Evolutionary conservation across 306 rosid species (phyloP), one percentile per base, ranked within the genome.

Genomic region (Vigna mungo): DNA sequence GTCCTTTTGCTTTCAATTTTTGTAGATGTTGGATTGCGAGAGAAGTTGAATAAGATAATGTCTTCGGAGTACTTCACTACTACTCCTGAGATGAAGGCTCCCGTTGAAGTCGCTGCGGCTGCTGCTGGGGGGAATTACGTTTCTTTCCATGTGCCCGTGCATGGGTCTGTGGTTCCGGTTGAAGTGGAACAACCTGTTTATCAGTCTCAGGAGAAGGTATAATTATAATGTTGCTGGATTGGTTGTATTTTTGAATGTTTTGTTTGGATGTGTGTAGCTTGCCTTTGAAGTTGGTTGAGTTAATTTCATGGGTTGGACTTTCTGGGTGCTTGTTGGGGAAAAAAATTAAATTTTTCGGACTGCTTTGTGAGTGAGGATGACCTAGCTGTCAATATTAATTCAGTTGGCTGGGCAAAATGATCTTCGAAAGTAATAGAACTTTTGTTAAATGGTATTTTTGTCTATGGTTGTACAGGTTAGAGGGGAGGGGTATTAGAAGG

Each of bases 81-180:
- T 16, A 82, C 93, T 4, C 99, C 99, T 3, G 97, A 92, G 89
- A 92, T 96, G 87, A 92, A 92, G 82, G 97, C 88, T 83, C 72
- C 98, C 0, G 94, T 88, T 53, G 99, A 93, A 47, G 96, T 92
- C 79, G 93, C 92, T 23, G 97, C 98, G 1, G 94, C 95, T 18
- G 92, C 94, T 58, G 90, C 91, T 74, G 91, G 87, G 20, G 98
- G 96, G 53, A 89, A 80, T 73, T 95, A 89, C 75, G 86, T 78
- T 17, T 68, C 93, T 39, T 96, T 89, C 55, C 97, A 88, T 86
- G 91, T 92, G 68, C 92, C 93, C 0, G 86, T 86, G 21, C 90
- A 85, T 2, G 83, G 58, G 44, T 64, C 84, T 14, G 36, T 49
- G 53, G 80, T 53, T 67, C 84, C 89, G 2, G 84, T 82, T 5